Conservation (phyloP, 2,329 filamentous ascomycete species). For the Xylariaceae sp. region DNA sequence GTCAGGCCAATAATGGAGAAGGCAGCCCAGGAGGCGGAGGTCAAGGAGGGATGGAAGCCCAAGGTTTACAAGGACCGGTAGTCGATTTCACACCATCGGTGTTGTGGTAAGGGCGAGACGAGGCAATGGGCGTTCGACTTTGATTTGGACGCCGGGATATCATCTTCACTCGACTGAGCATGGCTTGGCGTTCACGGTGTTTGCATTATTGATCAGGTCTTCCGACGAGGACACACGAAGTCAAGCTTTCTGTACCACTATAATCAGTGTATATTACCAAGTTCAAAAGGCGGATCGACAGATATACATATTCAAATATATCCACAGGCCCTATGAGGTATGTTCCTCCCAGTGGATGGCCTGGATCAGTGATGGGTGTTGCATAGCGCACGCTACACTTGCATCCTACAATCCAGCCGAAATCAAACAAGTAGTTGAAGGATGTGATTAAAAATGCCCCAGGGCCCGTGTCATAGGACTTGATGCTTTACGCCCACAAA, state of each 20-base stretch:
- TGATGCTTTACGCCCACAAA: too few species aligned
- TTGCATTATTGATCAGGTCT: slow-evolving; percentile 11
- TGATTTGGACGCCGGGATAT: slow-evolving; percentile 28
- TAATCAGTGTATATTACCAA: slow-evolving; percentile 20
- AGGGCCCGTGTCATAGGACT: too few species aligned
- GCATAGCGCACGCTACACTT: too few species aligned
- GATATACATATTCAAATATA: background rate
- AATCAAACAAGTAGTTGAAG: too few species aligned
- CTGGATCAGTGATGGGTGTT: too few species aligned
- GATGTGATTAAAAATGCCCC: too few species aligned
- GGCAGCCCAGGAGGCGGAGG: slow-evolving; percentile 69
- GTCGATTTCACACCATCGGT: background rate
- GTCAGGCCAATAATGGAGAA: slow-evolving; percentile 67
- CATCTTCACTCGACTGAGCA: slow-evolving; percentile 53
- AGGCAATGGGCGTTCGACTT: slow-evolving; percentile 2
- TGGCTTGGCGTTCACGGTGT: slow-evolving; percentile 45
- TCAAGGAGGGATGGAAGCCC: slow-evolving; percentile 85
- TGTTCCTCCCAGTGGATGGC: too few species aligned
- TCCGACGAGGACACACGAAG: slow-evolving; percentile 7
- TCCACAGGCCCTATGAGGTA: too few species aligned
- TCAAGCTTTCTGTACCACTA: slow-evolving; percentile 16
- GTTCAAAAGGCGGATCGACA: slow-evolving; percentile 3
- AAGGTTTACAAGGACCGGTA: slow-evolving; percentile 71
- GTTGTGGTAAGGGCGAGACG: slow-evolving; percentile 1
- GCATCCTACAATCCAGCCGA: too few species aligned